Evolutionary conservation across 306 rosid genomes (phyloP), one percentile per base, ranked within the genome.

Genomic region (Ormosia semicastrata): DNA sequence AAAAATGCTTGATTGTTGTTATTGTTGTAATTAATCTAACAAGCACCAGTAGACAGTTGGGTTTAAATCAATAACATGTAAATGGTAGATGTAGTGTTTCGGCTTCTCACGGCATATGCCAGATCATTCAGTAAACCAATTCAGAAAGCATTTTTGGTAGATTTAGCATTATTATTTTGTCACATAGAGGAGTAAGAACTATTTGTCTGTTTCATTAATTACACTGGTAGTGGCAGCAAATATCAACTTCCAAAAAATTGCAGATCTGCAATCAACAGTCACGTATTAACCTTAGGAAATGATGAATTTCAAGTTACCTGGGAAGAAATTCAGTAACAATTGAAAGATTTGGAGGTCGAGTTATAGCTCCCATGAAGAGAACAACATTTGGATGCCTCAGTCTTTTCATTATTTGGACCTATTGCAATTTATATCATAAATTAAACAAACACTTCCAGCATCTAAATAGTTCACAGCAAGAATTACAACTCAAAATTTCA

Each of bases 281-380:
- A 34, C 50, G 47, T 54, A 14, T 34, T 3, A 81, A 78, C 29
- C 78, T 46, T 69, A n/a, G 70, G 33, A 79, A 72, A 86, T 30
- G 75, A 52, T 81, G 82, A 80, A n/a, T 76, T 67, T 44, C 39
- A 73, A 68, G 64, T 82, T 88, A 95, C 99, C 99, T 95, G 46
- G 96, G 98, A 91, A 96, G 99, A 92, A 96, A 96, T 88, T 96
- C 99, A 14, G 98, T 93, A 69, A 96, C 87, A 44, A 96, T 96
- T 60, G 99, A 96, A 82, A 96, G 99, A 89, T 93, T 89, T 81
- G 98, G 99, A 53, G 97, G 82, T 52, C 98, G 93, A 43, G 94
- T 93, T 81, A 96, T 88, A 62, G 98, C 99, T 78, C 99, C 99
- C 99, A 96, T 96, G 92, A 96, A 96, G 79, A 96, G 98, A 90